Evolutionary conservation across 148 eudicot genomes (phyloP).

Genomic region (Vaccinium vitisidaea): DNA sequence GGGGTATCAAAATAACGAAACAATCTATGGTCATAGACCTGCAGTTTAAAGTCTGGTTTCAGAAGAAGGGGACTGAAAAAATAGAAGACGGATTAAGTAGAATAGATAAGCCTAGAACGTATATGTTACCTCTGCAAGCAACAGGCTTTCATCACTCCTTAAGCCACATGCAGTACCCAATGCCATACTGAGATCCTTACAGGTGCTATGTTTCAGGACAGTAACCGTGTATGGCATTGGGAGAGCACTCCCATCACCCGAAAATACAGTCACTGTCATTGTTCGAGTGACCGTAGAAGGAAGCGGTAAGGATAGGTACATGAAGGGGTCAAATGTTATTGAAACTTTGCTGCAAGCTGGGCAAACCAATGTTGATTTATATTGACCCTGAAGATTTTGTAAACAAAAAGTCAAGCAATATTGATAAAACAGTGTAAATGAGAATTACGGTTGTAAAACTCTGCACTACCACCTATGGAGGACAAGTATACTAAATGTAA

Average conservation of each 20-base stretch:
- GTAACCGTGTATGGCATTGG: constrained; percentile 88
- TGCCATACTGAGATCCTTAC: constrained; percentile 79
- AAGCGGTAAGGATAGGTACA: constrained; percentile 93
- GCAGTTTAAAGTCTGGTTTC: constrained; percentile 21
- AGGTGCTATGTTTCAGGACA: constrained; percentile 69
- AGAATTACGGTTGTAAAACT: background rate
- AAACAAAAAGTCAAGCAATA: background rate
- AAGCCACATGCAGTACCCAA: constrained; percentile 69
- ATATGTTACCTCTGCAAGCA: constrained; percentile 89
- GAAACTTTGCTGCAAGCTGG: constrained; percentile 85
- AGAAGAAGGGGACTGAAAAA: constrained; percentile 8
- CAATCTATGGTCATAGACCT: constrained; percentile 78
- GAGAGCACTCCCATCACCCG: constrained; percentile 80
- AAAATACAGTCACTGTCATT: constrained; percentile 81
- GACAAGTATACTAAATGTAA: background rate
- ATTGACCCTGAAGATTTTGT: constrained; percentile 74
- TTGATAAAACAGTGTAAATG: constrained; percentile 6
- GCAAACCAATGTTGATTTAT: constrained; percentile 95
- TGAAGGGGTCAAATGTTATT: constrained; percentile 94
- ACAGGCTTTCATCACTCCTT: constrained; percentile 68
- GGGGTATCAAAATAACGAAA: constrained; percentile 63
- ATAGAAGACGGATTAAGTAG: background rate
- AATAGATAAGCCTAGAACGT: background rate
- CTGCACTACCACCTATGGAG: background rate
- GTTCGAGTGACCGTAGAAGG: constrained; percentile 78